A percentile compares a stretch with the other conserved stretches of the same genome.
Evolutionary conservation across 2,329 filamentous ascomycete species (phyloP).

Genomic region (Pyricularia grisea): DNA sequence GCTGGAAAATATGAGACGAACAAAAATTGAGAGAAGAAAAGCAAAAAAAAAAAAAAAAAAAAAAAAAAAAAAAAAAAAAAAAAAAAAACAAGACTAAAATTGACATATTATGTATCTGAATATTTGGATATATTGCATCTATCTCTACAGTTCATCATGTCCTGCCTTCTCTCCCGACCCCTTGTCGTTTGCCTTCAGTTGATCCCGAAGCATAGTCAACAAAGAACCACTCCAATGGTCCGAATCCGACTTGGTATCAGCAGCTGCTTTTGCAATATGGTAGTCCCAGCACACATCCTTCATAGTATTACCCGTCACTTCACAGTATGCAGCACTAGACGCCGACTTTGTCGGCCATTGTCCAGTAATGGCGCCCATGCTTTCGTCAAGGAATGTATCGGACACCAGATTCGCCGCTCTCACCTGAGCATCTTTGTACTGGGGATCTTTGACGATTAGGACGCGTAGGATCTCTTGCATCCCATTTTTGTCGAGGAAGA

Average conservation of each 20-base stretch:
- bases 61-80: too few species aligned
- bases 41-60: not conserved
- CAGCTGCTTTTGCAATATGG: slow-evolving; percentile 30
- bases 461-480: slow-evolving; percentile 46
- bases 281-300: slow-evolving; percentile 45
- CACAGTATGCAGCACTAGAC: slow-evolving; percentile 25
- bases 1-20: not conserved
- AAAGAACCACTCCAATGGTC: slow-evolving; percentile 32
- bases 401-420: slow-evolving; percentile 49
- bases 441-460: slow-evolving; percentile 28
- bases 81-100: too few species aligned
- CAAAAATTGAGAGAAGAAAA: not conserved
- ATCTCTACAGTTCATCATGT: not conserved
- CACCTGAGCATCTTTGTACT: slow-evolving; percentile 40
- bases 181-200: slow-evolving; percentile 14
- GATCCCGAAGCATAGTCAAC: slow-evolving; percentile 18
- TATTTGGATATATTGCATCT: not conserved
- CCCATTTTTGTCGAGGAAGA: slow-evolving; percentile 46
- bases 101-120: not conserved
- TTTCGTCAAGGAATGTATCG: slow-evolving; percentile 58
- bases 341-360: slow-evolving; percentile 43
- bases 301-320: slow-evolving; percentile 14
- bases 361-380: slow-evolving; percentile 49
- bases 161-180: not conserved
- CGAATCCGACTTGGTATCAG: slow-evolving; percentile 22